These are phyloP conservation scores for Leucosporidium yakuticum DNA, from an alignment of 768 basidiomycete species.

Conservation along the genomic window DNA sequence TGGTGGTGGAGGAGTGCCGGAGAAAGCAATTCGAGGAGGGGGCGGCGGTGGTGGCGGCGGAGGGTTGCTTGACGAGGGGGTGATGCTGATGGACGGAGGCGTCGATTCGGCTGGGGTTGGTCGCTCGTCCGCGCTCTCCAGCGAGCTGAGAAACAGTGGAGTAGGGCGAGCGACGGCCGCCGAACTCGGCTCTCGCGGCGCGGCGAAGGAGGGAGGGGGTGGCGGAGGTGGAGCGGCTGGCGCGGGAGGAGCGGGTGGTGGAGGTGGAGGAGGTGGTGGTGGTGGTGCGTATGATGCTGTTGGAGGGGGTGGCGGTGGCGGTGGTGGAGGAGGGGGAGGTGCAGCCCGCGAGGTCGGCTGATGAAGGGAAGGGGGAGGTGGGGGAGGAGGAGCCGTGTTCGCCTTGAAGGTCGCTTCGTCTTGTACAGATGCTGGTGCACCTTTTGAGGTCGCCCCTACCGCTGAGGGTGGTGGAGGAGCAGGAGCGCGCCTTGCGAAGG, in stretches of 20 bases:
- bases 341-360: slow-evolving; percentile 5
- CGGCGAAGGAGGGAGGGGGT: not conserved
- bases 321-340: slow-evolving; percentile 39
- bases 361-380: too few relatives aligned
- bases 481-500: slow-evolving; percentile 47
- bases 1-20: slow-evolving; percentile 44
- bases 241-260: not conserved
- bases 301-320: slow-evolving; percentile 40
- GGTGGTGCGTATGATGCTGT: not conserved
- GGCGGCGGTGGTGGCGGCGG: not conserved
- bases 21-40: not conserved
- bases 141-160: too few relatives aligned
- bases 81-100: too few relatives aligned
- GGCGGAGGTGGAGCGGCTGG: not conserved
- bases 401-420: too few relatives aligned
- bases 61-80: too few relatives aligned
- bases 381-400: too few relatives aligned
- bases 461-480: slow-evolving; percentile 26
- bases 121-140: too few relatives aligned
- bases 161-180: not conserved
- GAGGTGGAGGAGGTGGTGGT: not conserved
- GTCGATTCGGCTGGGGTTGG: too few relatives aligned
- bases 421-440: not conserved
- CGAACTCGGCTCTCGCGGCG: not conserved
- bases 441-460: not conserved